Evolutionary conservation across 345 rosid genomes (phyloP), one percentile per base, ranked within the genome.

Genomic region (Pistacia vera): DNA sequence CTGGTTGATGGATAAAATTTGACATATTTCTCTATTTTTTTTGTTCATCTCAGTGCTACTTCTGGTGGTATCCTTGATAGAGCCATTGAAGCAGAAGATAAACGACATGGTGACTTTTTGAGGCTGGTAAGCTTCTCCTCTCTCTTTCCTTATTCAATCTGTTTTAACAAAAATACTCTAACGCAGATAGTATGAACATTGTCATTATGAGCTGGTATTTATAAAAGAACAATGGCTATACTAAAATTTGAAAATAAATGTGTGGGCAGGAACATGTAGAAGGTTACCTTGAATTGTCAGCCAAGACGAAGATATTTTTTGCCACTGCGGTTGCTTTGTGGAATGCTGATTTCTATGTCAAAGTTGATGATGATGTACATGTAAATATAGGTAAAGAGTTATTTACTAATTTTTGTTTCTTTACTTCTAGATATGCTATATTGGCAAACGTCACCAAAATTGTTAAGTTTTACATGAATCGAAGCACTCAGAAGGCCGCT

Each of bases 311-410:
- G 90, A 73, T 78, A 75, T 93, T 92, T 84, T 96, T 96, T 17
- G 90, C 95, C 18, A 88, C 97, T 3, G 99, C 98, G 71, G 92
- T 87, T 72, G 86, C 97, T 49, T 68, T 91, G 81, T 93, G 99
- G 99, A 92, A 96, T 86, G 98, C 99, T 11, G 98, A 96, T 80
- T 93, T 96, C 81, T 96, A 92, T 68, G 97, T 96, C 79, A 96
- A 96, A 87, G 98, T 92, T 44, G 99, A 96, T 75, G 99, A 96
- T 78, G 98, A 96, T 78, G 97, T 96, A 44, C 99, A 96, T 83
- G 98, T 96, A 73, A 96, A 93, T 75, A 92, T 93, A 87, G 99
- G 99, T 96, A 83, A 58, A 61, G 36, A 68, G 64, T 13, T 63
- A 35, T 68, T 62, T 58, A 18, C 71, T 44, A 11, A 61, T 67